Percentiles rank a stretch among this genome's conserved stretches.
Evolutionary conservation across 2,329 filamentous ascomycete species (phyloP).

Genomic region (Calonectria naviculata): DNA sequence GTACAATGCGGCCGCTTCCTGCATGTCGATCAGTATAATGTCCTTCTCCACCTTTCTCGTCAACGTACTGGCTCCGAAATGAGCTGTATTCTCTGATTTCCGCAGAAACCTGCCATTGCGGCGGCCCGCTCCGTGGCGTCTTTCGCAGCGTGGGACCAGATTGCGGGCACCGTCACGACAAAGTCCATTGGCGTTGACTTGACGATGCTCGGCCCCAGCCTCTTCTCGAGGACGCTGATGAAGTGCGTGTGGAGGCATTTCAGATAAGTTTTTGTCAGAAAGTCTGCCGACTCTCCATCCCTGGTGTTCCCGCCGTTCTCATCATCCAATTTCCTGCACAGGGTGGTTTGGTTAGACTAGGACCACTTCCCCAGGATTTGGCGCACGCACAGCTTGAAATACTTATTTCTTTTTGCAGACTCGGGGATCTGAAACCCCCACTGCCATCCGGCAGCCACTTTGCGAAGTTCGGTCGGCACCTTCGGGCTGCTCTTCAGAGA

Average conservation of each 20-base stretch:
- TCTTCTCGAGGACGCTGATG: constrained; percentile 53
- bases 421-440: constrained; percentile 63
- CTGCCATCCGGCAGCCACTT: constrained; percentile 53
- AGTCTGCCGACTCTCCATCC: constrained; percentile 49
- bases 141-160: constrained; percentile 68
- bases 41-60: background rate
- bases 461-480: constrained; percentile 61
- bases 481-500: constrained; percentile 52
- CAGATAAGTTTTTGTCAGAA: constrained; percentile 55
- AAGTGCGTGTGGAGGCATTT: constrained; percentile 61
- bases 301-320: constrained; percentile 39
- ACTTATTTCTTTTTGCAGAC: constrained; percentile 51
- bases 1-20: constrained; percentile 64
- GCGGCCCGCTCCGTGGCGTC: constrained; percentile 57
- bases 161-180: constrained; percentile 67
- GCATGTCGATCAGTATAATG: constrained; percentile 24
- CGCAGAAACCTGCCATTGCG: constrained; percentile 52
- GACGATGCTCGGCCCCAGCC: constrained; percentile 55
- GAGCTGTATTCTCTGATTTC: constrained; percentile 55
- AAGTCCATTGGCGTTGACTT: constrained; percentile 61
- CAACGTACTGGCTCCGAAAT: constrained; percentile 60
- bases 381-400: constrained; percentile 61
- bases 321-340: constrained; percentile 49
- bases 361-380: background rate
- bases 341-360: constrained; percentile 23